A percentile compares a stretch with the other conserved stretches of the same genome.
These are phyloP conservation scores for Ochetophila trinervis DNA, from an alignment of 306 rosid species.

Conservation along the genomic window DNA sequence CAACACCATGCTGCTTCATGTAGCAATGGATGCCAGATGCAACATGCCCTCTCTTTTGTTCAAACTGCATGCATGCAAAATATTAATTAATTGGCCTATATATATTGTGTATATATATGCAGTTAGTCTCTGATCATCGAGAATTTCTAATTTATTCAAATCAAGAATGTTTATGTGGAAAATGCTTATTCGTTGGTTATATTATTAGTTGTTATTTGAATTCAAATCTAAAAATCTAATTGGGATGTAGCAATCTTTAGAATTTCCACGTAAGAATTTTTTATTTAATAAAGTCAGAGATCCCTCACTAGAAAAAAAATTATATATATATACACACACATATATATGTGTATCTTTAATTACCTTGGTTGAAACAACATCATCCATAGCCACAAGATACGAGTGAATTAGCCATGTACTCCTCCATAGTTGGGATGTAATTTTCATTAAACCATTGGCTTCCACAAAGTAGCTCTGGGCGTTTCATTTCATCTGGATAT, in stretches of 20 bases:
- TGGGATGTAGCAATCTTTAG: neutral
- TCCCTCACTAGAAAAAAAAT: neutral
- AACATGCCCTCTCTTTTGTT: neutral
- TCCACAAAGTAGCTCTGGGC: neutral
- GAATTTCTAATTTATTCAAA: too few relatives aligned
- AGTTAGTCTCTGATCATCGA: too few relatives aligned
- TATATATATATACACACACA: neutral
- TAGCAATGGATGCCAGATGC: slow-evolving; percentile 11
- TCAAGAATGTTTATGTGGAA: too few relatives aligned
- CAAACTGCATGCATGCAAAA: too few relatives aligned
- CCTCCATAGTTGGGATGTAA: slow-evolving; percentile 5
- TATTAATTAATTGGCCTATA: too few relatives aligned
- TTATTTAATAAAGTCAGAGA: neutral
- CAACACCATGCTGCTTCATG: neutral
- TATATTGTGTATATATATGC: too few relatives aligned
- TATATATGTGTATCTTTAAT: neutral
- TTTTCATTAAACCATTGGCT: slow-evolving; percentile 5
- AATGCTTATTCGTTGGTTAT: too few relatives aligned
- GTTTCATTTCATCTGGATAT: too few relatives aligned
- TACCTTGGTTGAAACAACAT: slow-evolving; percentile 21
- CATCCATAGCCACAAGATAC: slow-evolving; percentile 17
- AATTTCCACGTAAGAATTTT: neutral
- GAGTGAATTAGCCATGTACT: neutral
- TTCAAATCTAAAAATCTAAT: neutral
- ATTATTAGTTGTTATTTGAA: too few relatives aligned